Percentiles rank a stretch among this genome's conserved stretches.
Conservation (phyloP, 164 flowering plant genomes). For the Annona squamosa region DNA sequence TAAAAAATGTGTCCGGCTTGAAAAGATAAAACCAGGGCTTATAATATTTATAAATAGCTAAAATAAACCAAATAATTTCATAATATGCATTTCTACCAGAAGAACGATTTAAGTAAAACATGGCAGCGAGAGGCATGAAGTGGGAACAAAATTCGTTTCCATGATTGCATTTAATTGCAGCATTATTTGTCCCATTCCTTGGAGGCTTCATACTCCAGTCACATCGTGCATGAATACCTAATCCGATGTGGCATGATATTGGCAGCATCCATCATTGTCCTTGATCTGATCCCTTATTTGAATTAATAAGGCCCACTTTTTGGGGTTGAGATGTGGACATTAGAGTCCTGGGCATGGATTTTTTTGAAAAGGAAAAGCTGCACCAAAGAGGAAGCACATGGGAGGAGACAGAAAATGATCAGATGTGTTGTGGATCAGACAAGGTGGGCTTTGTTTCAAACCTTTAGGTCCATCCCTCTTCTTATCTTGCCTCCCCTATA, state of each 20-base stretch:
- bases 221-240: neutral
- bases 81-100: no score
- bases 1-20: no score
- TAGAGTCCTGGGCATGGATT: neutral
- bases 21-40: no score
- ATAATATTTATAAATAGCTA: no score
- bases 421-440: constrained; percentile 2
- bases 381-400: neutral
- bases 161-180: no score
- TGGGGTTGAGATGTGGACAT: neutral
- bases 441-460: neutral
- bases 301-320: neutral
- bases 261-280: neutral
- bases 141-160: no score
- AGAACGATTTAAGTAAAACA: no score
- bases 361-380: constrained; percentile 1
- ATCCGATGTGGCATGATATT: neutral
- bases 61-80: no score
- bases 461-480: neutral
- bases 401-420: neutral
- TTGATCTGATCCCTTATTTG: neutral
- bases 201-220: no score
- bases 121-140: no score
- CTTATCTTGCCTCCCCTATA: neutral
- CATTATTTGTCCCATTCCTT: no score